Evolutionary conservation across 805 yeast species (phyloP).

Genomic region (Myxozyma udenii): DNA sequence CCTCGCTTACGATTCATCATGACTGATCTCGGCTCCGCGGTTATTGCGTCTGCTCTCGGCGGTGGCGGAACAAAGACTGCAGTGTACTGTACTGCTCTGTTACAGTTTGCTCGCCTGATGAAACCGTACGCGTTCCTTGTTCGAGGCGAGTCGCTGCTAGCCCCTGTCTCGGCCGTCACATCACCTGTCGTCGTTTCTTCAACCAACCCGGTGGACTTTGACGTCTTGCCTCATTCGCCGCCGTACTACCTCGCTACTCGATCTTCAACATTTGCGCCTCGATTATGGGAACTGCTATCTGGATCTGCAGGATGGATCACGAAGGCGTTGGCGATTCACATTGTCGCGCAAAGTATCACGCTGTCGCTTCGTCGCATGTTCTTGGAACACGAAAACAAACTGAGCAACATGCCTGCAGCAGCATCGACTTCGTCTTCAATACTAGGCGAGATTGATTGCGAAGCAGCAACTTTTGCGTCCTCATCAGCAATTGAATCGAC

Average conservation of each 20-base stretch:
- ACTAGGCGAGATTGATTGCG: constrained; percentile 23
- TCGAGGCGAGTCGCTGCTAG: constrained; percentile 20
- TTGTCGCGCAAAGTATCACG: constrained; percentile 35
- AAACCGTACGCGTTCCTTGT: constrained; percentile 26
- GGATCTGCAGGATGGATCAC: constrained; percentile 35
- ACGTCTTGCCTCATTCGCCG: background rate
- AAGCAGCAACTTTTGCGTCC: constrained; percentile 11
- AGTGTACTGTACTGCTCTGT: constrained; percentile 34
- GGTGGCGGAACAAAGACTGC: constrained; percentile 39
- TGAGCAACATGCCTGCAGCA: constrained; percentile 25
- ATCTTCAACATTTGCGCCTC: constrained; percentile 25
- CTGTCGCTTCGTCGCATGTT: constrained; percentile 35
- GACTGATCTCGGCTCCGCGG: constrained; percentile 31
- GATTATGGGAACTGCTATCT: constrained; percentile 31
- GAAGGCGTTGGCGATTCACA: constrained; percentile 38
- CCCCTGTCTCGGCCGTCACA: background rate
- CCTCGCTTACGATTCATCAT: constrained; percentile 28
- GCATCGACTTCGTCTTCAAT: constrained; percentile 21
- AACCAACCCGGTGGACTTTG: constrained; percentile 1
- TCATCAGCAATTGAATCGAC: constrained; percentile 28
- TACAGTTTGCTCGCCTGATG: constrained; percentile 32
- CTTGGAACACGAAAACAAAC: constrained; percentile 28
- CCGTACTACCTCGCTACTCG: constrained; percentile 18
- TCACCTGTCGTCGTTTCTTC: constrained; percentile 4
- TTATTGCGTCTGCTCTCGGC: constrained; percentile 35